These are phyloP conservation scores for Candida oleophila DNA, from an alignment of 805 yeast species.

Conservation along the genomic window DNA sequence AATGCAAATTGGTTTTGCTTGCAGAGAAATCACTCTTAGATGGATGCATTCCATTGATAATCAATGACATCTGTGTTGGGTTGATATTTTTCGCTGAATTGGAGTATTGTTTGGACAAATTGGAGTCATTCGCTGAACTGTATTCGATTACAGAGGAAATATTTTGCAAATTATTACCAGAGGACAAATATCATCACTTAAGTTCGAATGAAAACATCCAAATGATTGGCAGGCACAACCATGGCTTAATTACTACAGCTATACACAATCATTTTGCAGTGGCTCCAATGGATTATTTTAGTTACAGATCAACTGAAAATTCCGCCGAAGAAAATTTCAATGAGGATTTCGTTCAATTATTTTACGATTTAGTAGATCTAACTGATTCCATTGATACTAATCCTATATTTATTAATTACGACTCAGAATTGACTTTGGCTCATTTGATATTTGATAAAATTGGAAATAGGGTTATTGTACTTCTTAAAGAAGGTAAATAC, in stretches of 20 bases:
- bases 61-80: constrained; percentile 38
- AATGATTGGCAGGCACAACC: constrained; percentile 1
- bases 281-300: constrained; percentile 22
- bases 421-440: constrained; percentile 50
- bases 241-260: background rate
- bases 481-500: constrained; percentile 44
- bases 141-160: constrained; percentile 26
- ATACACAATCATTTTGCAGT: background rate
- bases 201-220: constrained; percentile 6
- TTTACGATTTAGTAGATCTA: constrained; percentile 36
- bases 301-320: constrained; percentile 14
- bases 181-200: constrained; percentile 7
- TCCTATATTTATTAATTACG: constrained; percentile 48
- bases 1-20: constrained; percentile 33
- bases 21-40: constrained; percentile 46
- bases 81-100: constrained; percentile 49
- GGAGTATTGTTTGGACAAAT: constrained; percentile 49
- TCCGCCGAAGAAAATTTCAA: constrained; percentile 6
- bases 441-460: constrained; percentile 51
- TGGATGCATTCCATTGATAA: constrained; percentile 52
- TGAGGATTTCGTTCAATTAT: constrained; percentile 12
- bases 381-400: constrained; percentile 41
- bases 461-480: constrained; percentile 50
- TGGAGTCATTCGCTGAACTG: constrained; percentile 27
- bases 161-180: constrained; percentile 24